A percentile compares a stretch with the other conserved stretches of the same genome.
These are phyloP conservation scores for Macadamia integrifolia DNA, from an alignment of 164 flowering plant genomes.

Conservation along the genomic window DNA sequence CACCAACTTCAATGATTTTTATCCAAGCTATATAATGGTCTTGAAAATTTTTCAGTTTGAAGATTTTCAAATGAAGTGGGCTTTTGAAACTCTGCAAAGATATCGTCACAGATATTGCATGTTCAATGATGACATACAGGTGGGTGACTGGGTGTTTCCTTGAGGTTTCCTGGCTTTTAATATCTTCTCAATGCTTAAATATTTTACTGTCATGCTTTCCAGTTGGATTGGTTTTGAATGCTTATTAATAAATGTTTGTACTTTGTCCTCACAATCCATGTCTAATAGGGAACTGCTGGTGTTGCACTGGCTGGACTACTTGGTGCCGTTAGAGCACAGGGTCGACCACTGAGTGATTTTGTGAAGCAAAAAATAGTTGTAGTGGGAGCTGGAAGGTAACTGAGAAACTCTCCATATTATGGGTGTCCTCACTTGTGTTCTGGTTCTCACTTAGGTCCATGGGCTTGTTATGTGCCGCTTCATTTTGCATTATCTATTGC, in stretches of 20 bases:
- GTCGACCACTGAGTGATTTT: conserved; percentile 78
- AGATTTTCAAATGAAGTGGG: conserved; percentile 99
- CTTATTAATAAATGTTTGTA: background rate
- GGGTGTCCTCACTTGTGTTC: conserved; percentile 1
- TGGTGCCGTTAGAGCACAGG: conserved; percentile 97
- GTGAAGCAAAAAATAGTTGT: conserved; percentile 93
- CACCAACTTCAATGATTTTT: conserved; percentile 1
- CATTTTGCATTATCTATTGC: conserved; percentile 11
- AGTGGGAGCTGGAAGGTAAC: conserved; percentile 98
- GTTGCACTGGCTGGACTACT: conserved; percentile 96
- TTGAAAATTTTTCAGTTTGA: conserved; percentile 63
- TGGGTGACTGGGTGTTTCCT: conserved; percentile 15
- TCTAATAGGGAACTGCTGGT: conserved; percentile 93
- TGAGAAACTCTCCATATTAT: background rate
- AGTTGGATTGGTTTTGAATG: background rate
- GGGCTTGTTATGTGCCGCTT: conserved; percentile 4
- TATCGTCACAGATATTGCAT: conserved; percentile 87
- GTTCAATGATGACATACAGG: conserved; percentile 99
- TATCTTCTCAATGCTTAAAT: background rate
- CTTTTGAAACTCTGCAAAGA: conserved; percentile 90
- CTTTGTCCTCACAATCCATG: conserved; percentile 8
- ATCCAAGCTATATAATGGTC: background rate
- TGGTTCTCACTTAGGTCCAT: background rate
- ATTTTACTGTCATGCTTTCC: background rate
- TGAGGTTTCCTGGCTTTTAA: background rate